Evolutionary conservation across 2,329 filamentous ascomycete species (phyloP).

Genomic region (Phoma sp.): DNA sequence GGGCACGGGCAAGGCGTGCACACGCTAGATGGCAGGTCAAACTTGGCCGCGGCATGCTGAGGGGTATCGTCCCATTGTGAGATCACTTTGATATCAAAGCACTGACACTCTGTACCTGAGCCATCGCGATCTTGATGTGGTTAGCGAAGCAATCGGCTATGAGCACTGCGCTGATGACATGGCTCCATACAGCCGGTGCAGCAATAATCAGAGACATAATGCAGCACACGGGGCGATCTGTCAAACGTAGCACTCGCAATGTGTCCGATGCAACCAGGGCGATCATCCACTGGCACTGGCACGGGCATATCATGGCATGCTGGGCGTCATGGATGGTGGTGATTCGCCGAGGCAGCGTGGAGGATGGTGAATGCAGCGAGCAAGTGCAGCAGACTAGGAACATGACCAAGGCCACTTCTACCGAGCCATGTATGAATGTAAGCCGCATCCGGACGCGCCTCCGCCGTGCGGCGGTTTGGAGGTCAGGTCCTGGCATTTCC

Average conservation of each 20-base stretch:
- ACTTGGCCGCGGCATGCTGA: conserved; percentile 8
- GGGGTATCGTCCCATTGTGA: conserved; percentile 8
- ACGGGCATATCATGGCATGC: conserved; percentile 7
- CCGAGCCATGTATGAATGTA: conserved; percentile 9
- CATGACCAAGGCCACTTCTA: conserved; percentile 3
- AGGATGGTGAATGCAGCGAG: conserved; percentile 21
- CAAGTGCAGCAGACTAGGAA: conserved; percentile 15
- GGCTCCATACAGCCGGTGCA: conserved; percentile 1
- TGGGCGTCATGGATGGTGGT: conserved; percentile 23
- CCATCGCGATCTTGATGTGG: conserved; percentile 3
- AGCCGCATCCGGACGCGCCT: conserved; percentile 22
- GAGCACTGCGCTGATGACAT: neutral
- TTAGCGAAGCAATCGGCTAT: conserved; percentile 6
- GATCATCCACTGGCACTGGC: conserved; percentile 20
- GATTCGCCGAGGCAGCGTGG: conserved; percentile 25
- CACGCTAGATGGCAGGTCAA: neutral
- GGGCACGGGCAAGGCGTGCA: neutral
- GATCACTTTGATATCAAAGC: conserved; percentile 4
- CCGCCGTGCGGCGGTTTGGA: conserved; percentile 25
- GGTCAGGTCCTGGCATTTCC: conserved; percentile 17
- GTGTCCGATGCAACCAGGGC: conserved; percentile 12
- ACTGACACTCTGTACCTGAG: conserved; percentile 6
- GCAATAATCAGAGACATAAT: conserved; percentile 9
- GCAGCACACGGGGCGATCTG: conserved; percentile 14
- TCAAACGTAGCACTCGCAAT: conserved; percentile 16